Evolutionary conservation across 371 early-diverging fungal genomes (phyloP).

Genomic region (Batkoa obscura): DNA sequence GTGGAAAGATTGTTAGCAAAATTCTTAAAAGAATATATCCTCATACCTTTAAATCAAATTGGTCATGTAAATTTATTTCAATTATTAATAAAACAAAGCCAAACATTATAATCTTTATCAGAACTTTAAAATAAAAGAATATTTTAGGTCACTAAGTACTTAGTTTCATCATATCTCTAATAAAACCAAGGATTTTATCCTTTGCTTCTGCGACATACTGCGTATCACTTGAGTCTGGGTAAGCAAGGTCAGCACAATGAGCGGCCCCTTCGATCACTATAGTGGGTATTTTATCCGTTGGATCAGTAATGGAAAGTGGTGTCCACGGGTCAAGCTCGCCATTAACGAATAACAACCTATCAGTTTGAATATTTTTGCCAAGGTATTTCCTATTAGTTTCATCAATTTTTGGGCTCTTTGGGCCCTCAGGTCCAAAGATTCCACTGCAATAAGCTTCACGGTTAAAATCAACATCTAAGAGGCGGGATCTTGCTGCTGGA

Average conservation of each 20-base stretch:
- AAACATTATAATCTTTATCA: too few relatives aligned
- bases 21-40: too few relatives aligned
- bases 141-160: too few relatives aligned
- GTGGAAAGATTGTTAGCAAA: too few relatives aligned
- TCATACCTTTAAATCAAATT: too few relatives aligned
- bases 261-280: not conserved
- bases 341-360: slow-evolving; percentile 29
- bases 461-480: not conserved
- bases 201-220: not conserved
- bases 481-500: slow-evolving; percentile 22
- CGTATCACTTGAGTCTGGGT: slow-evolving; percentile 1
- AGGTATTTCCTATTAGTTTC: slow-evolving; percentile 21
- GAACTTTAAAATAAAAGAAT: too few relatives aligned
- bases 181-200: too few relatives aligned
- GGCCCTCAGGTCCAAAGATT: slow-evolving; percentile 7
- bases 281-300: not conserved
- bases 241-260: not conserved
- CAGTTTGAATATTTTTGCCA: slow-evolving; percentile 23
- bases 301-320: slow-evolving; percentile 13
- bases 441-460: not conserved
- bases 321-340: slow-evolving; percentile 46
- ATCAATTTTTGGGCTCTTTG: slow-evolving; percentile 11
- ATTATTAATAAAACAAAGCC: too few relatives aligned
- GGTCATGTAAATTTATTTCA: too few relatives aligned
- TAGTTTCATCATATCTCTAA: too few relatives aligned